Evolutionary conservation across 192 early-diverging fungal species (phyloP).

Genomic region (Rhizophagus sp.): DNA sequence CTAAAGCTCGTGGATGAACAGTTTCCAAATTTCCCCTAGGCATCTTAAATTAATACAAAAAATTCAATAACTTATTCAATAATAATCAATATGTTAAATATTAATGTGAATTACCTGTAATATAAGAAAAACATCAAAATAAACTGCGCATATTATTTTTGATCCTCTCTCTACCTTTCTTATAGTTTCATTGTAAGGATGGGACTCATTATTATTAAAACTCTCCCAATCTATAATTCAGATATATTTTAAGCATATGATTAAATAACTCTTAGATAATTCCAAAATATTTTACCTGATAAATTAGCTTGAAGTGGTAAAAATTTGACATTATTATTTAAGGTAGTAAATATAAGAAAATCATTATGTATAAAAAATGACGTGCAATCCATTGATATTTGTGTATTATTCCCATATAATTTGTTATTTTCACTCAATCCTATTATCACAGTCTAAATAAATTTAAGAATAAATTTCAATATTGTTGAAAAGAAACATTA

Average conservation of each 20-base stretch:
- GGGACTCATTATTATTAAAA: slow-evolving; percentile 46
- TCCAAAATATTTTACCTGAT: slow-evolving; percentile 2
- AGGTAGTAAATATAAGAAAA: slow-evolving; percentile 84
- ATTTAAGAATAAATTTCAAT: neutral
- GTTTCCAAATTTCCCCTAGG: slow-evolving; percentile 98
- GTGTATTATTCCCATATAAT: slow-evolving; percentile 73
- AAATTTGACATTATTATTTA: slow-evolving; percentile 78
- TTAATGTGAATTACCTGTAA: slow-evolving; percentile 55
- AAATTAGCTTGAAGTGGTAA: slow-evolving; percentile 37
- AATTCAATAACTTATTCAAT: neutral
- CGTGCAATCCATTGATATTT: slow-evolving; percentile 77
- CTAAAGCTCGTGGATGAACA: slow-evolving; percentile 85
- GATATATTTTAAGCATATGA: neutral
- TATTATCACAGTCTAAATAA: slow-evolving; percentile 55
- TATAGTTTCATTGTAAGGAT: slow-evolving; percentile 62
- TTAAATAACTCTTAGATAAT: neutral
- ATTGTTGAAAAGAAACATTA: neutral
- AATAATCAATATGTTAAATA: neutral
- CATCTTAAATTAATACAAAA: slow-evolving; percentile 62
- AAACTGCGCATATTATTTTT: slow-evolving; percentile 77
- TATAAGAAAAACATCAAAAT: slow-evolving; percentile 65
- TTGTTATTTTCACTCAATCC: slow-evolving; percentile 79
- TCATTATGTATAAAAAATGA: slow-evolving; percentile 84
- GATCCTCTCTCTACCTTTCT: slow-evolving; percentile 93
- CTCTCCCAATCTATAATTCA: slow-evolving; percentile 34